These are phyloP conservation scores for Colletotrichum zoysiae DNA, from an alignment of 2,329 filamentous ascomycete species.

Conservation along the genomic window DNA sequence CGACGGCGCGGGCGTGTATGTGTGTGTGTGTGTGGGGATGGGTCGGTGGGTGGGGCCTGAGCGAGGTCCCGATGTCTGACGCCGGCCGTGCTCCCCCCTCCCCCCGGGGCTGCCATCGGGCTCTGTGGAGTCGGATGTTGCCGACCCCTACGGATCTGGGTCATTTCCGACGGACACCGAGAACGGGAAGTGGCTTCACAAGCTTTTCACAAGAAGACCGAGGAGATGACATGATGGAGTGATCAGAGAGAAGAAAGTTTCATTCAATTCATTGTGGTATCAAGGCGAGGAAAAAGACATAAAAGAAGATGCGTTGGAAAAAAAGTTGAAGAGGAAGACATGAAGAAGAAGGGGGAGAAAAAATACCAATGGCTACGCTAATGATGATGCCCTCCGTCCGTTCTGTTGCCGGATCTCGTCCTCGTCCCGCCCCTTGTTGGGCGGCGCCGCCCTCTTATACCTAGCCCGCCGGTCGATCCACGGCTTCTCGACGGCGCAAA, in stretches of 20 bases:
- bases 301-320: neutral
- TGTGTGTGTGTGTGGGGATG: too few species aligned
- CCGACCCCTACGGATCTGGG: neutral
- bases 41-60: too few species aligned
- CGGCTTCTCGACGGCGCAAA: constrained; percentile 77
- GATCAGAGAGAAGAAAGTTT: neutral
- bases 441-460: constrained; percentile 30
- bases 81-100: neutral
- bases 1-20: too few species aligned
- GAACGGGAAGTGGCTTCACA: neutral
- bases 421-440: constrained; percentile 31
- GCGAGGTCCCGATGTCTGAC: neutral
- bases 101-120: too few species aligned
- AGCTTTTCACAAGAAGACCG: neutral
- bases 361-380: constrained; percentile 27
- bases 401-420: constrained; percentile 33
- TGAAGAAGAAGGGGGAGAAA: too few species aligned
- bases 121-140: too few species aligned
- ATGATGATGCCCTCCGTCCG: constrained; percentile 32
- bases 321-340: neutral
- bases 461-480: constrained; percentile 60
- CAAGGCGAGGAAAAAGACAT: constrained; percentile 2
- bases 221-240: neutral
- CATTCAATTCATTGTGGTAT: constrained; percentile 41
- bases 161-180: neutral